Evolutionary conservation across 2,329 filamentous ascomycete genomes (phyloP), one percentile per base, ranked within the genome.

Genomic region (Pseudodiploospora longispora): DNA sequence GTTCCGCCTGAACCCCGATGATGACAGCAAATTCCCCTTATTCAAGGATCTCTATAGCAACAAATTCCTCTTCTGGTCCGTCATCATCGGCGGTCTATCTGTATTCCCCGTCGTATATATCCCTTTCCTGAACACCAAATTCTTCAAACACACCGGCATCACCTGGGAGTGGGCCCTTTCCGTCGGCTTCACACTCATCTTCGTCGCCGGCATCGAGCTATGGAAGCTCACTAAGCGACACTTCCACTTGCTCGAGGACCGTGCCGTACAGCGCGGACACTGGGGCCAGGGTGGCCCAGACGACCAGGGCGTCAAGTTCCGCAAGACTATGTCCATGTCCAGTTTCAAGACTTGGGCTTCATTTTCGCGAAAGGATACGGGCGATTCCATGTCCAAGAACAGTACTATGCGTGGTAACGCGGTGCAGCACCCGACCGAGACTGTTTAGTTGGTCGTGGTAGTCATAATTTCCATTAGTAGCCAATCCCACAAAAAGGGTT

Each of bases 121-220:
- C 40, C 84, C 84, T 0, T 73, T 72, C 43, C 69, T 89, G 51
- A 87, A 85, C 66, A 75, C 69, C 10, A 72, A 74, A 29, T 83
- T 88, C 33, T 87, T 88, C 71, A 83, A 85, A 66, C 84, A 88
- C 65, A 73, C 67, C 6, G 73, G 70, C 12, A 87, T 89, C 53
- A 73, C 69, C 12, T 89, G 85, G 85, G 85, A 88, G 59, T 89
- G 83, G 84, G 78, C 74, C 2, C 68, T 89, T 5, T 76, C 83
- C 0, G 68, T 86, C 30, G 74, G 80, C 19, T 78, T 77, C 46
- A 74, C 81, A 0, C 50, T 82, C 9, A 57, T 86, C 4, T 89
- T 83, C 57, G 74, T 89, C 38, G 60, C 71, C 0, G 81, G 82
- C 28, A 73, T 87, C 35, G 85, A 90, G 68, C 60, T 67, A 7